Conservation (phyloP, 345 rosid genomes). For the Draba incana region DNA sequence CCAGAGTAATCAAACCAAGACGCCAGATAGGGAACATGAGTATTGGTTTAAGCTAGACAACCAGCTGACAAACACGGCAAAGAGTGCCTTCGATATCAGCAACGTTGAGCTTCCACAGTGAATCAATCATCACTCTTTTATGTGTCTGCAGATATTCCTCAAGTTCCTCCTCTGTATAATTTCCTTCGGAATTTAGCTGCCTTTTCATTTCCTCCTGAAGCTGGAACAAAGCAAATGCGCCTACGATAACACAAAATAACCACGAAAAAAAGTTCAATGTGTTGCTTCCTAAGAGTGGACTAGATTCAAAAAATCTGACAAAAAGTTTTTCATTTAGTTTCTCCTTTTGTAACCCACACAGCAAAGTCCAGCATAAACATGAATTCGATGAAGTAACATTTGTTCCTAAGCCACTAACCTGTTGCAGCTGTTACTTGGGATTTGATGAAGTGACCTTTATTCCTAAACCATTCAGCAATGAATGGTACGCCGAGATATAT, state of each 20-base stretch:
- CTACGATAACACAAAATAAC: constrained; percentile 48
- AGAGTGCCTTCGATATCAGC: constrained; percentile 98
- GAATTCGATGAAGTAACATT: neutral
- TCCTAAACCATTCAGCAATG: constrained; percentile 96
- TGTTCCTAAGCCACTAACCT: constrained; percentile 52
- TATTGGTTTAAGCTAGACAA: constrained; percentile 46
- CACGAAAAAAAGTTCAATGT: neutral
- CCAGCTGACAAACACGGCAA: constrained; percentile 97
- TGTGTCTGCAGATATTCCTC: constrained; percentile 84
- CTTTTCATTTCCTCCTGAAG: constrained; percentile 97
- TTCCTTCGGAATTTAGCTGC: constrained; percentile 82
- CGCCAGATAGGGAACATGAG: constrained; percentile 20
- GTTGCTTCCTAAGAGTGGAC: neutral
- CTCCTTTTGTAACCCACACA: neutral
- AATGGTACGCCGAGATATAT: constrained; percentile 81
- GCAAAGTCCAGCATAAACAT: neutral
- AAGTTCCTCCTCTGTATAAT: constrained; percentile 88
- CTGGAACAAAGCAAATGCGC: constrained; percentile 96
- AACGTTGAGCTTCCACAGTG: constrained; percentile 96
- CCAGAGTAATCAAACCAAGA: constrained; percentile 27
- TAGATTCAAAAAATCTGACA: neutral
- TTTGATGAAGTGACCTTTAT: constrained; percentile 89
- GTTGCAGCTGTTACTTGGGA: constrained; percentile 95
- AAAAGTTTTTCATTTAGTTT: neutral
- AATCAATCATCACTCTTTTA: constrained; percentile 92